phyloP scores from a whole-genome alignment of 192 early-diverging fungal genomes.

The Coemansia sp. region DNA sequence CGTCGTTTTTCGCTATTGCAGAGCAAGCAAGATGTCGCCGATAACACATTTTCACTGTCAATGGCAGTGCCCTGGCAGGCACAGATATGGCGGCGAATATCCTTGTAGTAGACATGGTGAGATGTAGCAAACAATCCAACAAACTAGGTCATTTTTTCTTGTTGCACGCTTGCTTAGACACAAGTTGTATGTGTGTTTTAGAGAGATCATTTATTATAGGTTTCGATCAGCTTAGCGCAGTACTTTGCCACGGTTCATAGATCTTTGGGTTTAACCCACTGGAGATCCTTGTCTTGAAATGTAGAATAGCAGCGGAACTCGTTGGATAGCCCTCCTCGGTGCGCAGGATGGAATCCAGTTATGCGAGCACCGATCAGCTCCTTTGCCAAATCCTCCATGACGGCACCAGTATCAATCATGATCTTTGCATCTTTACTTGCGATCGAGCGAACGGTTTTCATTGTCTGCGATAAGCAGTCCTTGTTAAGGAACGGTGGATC shows the following conservation, averaged over 20 bases:
- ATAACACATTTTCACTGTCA: neutral
- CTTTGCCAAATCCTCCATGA: conserved; percentile 58
- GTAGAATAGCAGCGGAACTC: conserved; percentile 74
- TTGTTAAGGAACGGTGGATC: conserved; percentile 81
- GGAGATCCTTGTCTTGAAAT: conserved; percentile 43
- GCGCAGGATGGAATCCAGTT: conserved; percentile 64
- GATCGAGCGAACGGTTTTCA: conserved; percentile 59
- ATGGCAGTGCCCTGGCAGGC: neutral
- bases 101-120: neutral
- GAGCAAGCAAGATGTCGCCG: neutral
- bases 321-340: conserved; percentile 71
- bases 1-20: neutral
- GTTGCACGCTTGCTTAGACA: neutral
- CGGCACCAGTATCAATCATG: conserved; percentile 52
- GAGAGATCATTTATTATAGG: neutral
- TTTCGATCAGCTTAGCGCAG: neutral
- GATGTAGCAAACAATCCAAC: neutral
- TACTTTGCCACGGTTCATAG: neutral
- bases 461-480: conserved; percentile 71
- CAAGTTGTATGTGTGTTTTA: neutral
- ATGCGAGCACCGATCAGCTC: conserved; percentile 55
- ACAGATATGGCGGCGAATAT: neutral
- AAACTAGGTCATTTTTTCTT: no score
- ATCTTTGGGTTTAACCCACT: conserved; percentile 32
- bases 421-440: conserved; percentile 34